These are phyloP conservation scores for Microstegium vimineum DNA, from an alignment of 176 grass and related monocot genomes.

Conservation along the genomic window DNA sequence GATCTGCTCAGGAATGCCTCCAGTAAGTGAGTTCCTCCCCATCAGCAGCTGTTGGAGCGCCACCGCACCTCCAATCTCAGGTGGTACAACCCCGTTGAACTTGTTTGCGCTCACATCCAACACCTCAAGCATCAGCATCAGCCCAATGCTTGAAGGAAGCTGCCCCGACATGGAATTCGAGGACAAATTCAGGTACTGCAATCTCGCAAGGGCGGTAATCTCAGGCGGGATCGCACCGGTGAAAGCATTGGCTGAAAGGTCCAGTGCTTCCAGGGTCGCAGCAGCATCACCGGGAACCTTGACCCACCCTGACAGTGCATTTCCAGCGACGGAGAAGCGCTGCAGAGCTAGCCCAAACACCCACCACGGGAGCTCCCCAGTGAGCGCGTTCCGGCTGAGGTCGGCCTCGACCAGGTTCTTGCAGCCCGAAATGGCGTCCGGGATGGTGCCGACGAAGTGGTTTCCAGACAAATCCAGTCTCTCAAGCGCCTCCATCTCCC, in stretches of 20 bases:
- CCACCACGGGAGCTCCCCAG: slow-evolving; percentile 64
- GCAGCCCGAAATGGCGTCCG: slow-evolving; percentile 43
- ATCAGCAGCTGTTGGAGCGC: slow-evolving; percentile 44
- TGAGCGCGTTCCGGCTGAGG: slow-evolving; percentile 58
- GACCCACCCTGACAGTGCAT: slow-evolving; percentile 53
- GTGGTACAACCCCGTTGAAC: slow-evolving; percentile 45
- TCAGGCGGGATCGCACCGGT: slow-evolving; percentile 40
- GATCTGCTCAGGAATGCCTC: slow-evolving; percentile 64
- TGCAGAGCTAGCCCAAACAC: slow-evolving; percentile 47
- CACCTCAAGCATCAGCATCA: slow-evolving; percentile 41
- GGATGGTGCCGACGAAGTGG: slow-evolving; percentile 49
- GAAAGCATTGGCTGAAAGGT: slow-evolving; percentile 65
- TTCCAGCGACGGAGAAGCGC: slow-evolving; percentile 47
- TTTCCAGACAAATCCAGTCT: slow-evolving; percentile 70
- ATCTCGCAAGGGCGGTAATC: slow-evolving; percentile 26
- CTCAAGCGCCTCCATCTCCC: slow-evolving; percentile 57
- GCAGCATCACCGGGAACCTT: slow-evolving; percentile 24
- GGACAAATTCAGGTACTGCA: slow-evolving; percentile 60
- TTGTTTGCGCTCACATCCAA: slow-evolving; percentile 60
- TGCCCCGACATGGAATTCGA: slow-evolving; percentile 51
- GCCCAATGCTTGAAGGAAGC: slow-evolving; percentile 51
- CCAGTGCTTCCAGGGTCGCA: slow-evolving; percentile 27
- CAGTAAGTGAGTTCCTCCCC: slow-evolving; percentile 56
- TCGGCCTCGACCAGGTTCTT: slow-evolving; percentile 49
- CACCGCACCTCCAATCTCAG: slow-evolving; percentile 36